Base-by-base conservation (phyloP, 2,329 filamentous ascomycete genomes). In the Aspergillus viridinutans region DNA sequence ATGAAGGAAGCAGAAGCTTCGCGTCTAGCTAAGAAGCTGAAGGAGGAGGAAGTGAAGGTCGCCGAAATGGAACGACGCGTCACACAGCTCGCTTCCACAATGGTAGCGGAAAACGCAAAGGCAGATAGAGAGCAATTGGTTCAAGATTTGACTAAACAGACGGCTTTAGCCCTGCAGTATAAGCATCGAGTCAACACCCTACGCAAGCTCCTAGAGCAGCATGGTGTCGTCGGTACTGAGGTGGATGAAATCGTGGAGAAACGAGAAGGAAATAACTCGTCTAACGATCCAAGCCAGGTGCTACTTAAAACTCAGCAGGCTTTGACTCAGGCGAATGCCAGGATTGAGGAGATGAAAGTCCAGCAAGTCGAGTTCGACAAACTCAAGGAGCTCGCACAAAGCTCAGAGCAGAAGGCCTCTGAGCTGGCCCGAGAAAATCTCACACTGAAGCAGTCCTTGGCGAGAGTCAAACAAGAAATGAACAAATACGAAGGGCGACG, bases 1-100 rank as follows among this genome's bases (percentile, higher is more conserved):
- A 82, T 83, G 65, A 85, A 85, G 65, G 84, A 86, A 60, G 67
- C 72, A 3, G 81, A 85, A 64, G 81, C 80, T 20, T 74, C 75
- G 17, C 79, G 82, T 52, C 67, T 85, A 43, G 70, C 75, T 23
- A 79, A 80, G 35, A 78, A 82, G 61, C 73, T 86, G 12, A 76
- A 76, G 56, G 75, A 80, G 52, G 82, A 86, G 60, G 73, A 77
- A 52, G 67, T 69, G 23, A 77, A 74, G 59, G 74, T 78, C 25
- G 65, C 71, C 6, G 72, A 74, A 43, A 78, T 78, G 75, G 76
- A 79, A 60, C 67, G 67, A 7, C 74, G 73, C 54, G 74, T 78
- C 17, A 70, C 74, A 21, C 72, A 72, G 8, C 69, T 78, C 52
- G 76, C 76, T 6, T 72, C 75, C 29, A 69, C 70, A 1, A 75